phyloP scores from a whole-genome alignment of 768 basidiomycete species.

The Leccinum rimulosum region DNA sequence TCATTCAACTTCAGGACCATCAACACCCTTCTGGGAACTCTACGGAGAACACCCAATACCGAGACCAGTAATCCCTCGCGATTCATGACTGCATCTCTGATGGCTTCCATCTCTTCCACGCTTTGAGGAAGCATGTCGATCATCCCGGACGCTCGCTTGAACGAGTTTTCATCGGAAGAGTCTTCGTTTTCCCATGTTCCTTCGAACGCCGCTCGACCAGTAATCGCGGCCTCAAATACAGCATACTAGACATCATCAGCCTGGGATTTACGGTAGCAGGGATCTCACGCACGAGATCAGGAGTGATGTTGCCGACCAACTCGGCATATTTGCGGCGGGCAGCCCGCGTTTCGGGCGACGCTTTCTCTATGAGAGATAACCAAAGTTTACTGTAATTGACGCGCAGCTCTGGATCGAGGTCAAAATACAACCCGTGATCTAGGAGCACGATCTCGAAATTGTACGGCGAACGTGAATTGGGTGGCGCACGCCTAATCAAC shows the following conservation, averaged over 20 bases:
- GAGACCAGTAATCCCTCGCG: conserved; percentile 80
- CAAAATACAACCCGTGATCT: conserved; percentile 94
- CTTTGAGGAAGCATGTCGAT: conserved; percentile 72
- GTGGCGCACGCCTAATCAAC: conserved; percentile 75
- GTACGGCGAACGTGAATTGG: conserved; percentile 69
- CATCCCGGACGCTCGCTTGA: conserved; percentile 70
- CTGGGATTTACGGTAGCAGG: neutral
- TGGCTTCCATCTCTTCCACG: conserved; percentile 74
- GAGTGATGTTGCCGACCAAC: conserved; percentile 86
- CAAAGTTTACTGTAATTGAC: conserved; percentile 87
- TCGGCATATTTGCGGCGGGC: conserved; percentile 86
- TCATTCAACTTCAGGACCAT: conserved; percentile 89
- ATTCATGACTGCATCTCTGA: conserved; percentile 79
- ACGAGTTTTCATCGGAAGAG: conserved; percentile 30
- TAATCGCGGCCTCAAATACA: conserved; percentile 92
- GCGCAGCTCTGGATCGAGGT: conserved; percentile 75
- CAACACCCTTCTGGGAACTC: conserved; percentile 78
- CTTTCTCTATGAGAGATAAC: conserved; percentile 80
- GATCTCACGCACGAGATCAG: conserved; percentile 63
- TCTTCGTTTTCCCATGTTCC: conserved; percentile 50
- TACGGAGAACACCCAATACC: conserved; percentile 84
- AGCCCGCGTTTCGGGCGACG: conserved; percentile 58
- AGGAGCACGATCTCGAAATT: conserved; percentile 96
- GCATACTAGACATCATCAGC: conserved; percentile 60
- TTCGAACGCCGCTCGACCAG: conserved; percentile 73